Percentiles rank a stretch among this genome's conserved stretches.
phyloP scores from a whole-genome alignment of 352 stramenopile species.

The Pythium dissimile region DNA sequence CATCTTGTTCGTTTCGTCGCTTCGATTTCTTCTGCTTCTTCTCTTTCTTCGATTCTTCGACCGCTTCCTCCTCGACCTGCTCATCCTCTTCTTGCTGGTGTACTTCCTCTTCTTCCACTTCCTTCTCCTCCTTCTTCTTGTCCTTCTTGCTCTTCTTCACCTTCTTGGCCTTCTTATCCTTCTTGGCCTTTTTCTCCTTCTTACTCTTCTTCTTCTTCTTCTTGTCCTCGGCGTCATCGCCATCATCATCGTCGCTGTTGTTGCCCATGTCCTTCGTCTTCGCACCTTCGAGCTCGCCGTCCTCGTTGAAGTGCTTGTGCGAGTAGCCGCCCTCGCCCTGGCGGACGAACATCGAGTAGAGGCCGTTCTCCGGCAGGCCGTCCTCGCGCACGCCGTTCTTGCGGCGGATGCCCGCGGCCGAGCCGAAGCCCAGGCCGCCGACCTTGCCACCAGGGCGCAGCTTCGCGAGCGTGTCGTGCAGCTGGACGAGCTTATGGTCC shows the following conservation, averaged over 20 bases:
- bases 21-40: conserved; percentile 29
- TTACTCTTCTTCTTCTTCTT: conserved; percentile 27
- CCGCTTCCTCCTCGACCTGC: conserved; percentile 16
- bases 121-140: conserved; percentile 16
- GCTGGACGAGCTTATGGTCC: conserved; percentile 76
- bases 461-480: conserved; percentile 85
- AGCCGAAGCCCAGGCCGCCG: conserved; percentile 71
- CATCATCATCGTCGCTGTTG: conserved; percentile 27
- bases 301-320: conserved; percentile 81
- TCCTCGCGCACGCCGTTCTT: conserved; percentile 65
- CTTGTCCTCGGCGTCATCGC: conserved; percentile 38
- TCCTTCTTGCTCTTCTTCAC: conserved; percentile 24
- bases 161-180: conserved; percentile 26
- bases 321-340: conserved; percentile 68
- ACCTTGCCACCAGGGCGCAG: conserved; percentile 80
- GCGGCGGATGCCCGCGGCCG: conserved; percentile 32
- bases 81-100: background rate
- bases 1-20: conserved; percentile 22
- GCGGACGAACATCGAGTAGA: conserved; percentile 86
- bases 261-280: conserved; percentile 41
- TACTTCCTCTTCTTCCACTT: conserved; percentile 8
- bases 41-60: conserved; percentile 18
- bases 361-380: conserved; percentile 71
- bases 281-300: conserved; percentile 19
- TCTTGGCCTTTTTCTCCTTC: conserved; percentile 32